Evolutionary conservation across 768 basidiomycete genomes (phyloP).

Genomic region (Punctularia strigosozonata): DNA sequence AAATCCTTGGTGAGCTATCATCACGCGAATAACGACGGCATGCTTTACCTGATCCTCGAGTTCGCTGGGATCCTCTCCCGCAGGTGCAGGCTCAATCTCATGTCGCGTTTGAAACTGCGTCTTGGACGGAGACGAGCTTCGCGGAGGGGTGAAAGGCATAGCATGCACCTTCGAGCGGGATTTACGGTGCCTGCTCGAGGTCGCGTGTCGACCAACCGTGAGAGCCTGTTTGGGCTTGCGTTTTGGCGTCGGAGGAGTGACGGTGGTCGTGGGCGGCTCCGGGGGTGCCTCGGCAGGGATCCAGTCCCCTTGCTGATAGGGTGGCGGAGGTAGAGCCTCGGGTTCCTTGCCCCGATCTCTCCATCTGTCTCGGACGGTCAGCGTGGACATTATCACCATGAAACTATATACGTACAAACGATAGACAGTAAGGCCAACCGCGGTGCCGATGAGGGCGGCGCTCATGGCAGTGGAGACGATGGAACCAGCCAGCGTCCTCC

Average conservation of each 20-base stretch:
- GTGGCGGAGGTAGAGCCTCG: constrained; percentile 37
- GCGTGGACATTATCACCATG: not conserved
- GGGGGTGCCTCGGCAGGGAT: constrained; percentile 23
- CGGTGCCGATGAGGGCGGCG: constrained; percentile 78
- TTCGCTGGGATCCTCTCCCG: constrained; percentile 22
- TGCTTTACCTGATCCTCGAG: constrained; percentile 31
- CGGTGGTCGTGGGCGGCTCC: constrained; percentile 19
- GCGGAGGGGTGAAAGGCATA: constrained; percentile 13
- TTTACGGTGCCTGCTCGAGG: constrained; percentile 25
- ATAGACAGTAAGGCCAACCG: constrained; percentile 80
- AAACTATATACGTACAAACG: constrained; percentile 48
- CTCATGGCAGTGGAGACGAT: constrained; percentile 77
- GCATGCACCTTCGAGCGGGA: constrained; percentile 14
- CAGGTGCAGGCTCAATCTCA: constrained; percentile 5
- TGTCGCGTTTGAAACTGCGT: constrained; percentile 9
- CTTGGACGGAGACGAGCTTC: constrained; percentile 14
- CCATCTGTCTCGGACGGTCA: constrained; percentile 38
- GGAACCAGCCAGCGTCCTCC: constrained; percentile 70
- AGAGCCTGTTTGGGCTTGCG: constrained; percentile 25
- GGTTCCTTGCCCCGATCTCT: constrained; percentile 58
- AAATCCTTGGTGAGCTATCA: constrained; percentile 2
- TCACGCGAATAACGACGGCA: not conserved
- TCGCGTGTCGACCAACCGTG: too few relatives aligned
- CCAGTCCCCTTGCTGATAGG: constrained; percentile 55
- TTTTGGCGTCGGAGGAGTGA: constrained; percentile 26